Conservation (phyloP, 331 rosid genomes). For the Arachis monticola region DNA sequence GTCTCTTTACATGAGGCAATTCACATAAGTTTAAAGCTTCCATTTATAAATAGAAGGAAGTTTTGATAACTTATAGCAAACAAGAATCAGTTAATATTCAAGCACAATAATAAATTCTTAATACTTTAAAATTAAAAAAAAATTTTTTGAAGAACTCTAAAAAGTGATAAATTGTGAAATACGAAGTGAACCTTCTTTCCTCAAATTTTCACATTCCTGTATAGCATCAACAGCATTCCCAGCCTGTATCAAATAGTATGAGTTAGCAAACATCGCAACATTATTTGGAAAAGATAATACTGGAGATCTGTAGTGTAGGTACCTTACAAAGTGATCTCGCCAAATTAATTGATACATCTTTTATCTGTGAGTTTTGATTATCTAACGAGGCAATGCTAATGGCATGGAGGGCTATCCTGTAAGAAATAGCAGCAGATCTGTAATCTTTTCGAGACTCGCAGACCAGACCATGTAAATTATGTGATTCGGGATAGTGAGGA, state of each 20-base stretch:
- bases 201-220: constrained; percentile 83
- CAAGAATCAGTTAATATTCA: constrained; percentile 25
- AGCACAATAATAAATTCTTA: neutral
- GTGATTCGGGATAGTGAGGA: constrained; percentile 88
- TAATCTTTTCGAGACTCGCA: constrained; percentile 82
- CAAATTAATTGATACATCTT: constrained; percentile 78
- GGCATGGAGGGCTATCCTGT: constrained; percentile 75
- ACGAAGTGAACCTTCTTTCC: constrained; percentile 63
- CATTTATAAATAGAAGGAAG: constrained; percentile 10
- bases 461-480: constrained; percentile 82
- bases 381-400: constrained; percentile 43
- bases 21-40: constrained; percentile 22
- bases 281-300: constrained; percentile 12
- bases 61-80: constrained; percentile 16
- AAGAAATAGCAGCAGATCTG: constrained; percentile 71
- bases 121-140: too few species aligned
- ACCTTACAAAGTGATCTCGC: constrained; percentile 86
- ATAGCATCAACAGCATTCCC: constrained; percentile 78
- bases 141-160: neutral
- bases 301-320: constrained; percentile 30
- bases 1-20: constrained; percentile 20
- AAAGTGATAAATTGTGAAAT: constrained; percentile 24
- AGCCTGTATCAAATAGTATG: constrained; percentile 56
- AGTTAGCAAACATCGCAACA: constrained; percentile 15
- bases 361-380: constrained; percentile 54